Conservation (phyloP, 1,284 basidiomycete species). For the Trametes versicolor region DNA sequence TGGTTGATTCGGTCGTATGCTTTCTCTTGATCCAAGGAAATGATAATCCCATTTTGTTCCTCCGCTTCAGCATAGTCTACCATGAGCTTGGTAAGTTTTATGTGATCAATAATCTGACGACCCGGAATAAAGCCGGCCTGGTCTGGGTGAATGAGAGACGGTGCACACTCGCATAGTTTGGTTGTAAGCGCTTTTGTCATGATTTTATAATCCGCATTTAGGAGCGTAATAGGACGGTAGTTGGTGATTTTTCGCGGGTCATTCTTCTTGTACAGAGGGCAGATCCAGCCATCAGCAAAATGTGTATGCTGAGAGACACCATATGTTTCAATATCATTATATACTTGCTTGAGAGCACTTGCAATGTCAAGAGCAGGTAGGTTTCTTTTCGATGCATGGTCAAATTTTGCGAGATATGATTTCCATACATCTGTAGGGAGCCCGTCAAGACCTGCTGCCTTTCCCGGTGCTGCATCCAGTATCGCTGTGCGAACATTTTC, state of each 20-base stretch:
- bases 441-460: no score
- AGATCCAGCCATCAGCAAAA: not conserved
- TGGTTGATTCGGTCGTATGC: not conserved
- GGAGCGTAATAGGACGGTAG: conserved; percentile 29
- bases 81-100: conserved; percentile 34
- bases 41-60: conserved; percentile 34
- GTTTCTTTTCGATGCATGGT: no score
- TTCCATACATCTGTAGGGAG: no score
- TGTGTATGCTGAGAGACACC: no score
- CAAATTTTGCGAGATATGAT: no score
- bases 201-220: conserved; percentile 47
- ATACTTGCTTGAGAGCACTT: no score
- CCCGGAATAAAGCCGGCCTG: conserved; percentile 46
- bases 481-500: no score
- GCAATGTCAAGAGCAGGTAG: no score
- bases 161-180: conserved; percentile 29
- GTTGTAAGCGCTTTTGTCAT: conserved; percentile 37
- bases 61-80: conserved; percentile 37
- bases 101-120: conserved; percentile 39
- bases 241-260: not conserved
- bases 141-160: conserved; percentile 34
- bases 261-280: not conserved
- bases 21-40: not conserved
- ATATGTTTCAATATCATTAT: no score
- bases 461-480: no score